A percentile compares a stretch with the other conserved stretches of the same genome.
Conservation (phyloP, 345 rosid species). For the Lepidium didymum region DNA sequence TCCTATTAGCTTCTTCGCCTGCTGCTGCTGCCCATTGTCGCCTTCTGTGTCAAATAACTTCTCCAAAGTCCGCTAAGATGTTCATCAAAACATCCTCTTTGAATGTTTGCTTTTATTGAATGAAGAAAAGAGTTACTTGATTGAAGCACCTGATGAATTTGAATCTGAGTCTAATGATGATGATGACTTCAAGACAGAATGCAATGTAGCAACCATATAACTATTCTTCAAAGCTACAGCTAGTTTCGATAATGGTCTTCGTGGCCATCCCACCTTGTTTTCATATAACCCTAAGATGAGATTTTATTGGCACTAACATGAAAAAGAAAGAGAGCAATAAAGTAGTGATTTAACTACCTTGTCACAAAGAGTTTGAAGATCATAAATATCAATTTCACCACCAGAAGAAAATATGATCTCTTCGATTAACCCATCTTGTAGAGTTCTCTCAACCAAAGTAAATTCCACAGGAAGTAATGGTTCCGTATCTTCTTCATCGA, state of each 20-base stretch:
- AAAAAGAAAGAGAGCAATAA: background rate
- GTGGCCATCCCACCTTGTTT: constrained; percentile 85
- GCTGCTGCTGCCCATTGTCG: constrained; percentile 25
- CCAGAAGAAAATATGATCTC: constrained; percentile 85
- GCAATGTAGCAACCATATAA: constrained; percentile 90
- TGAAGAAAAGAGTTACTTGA: background rate
- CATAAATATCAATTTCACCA: constrained; percentile 85
- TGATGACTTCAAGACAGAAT: constrained; percentile 46
- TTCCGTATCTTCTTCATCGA: constrained; percentile 40
- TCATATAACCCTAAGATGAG: background rate
- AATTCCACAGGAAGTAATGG: constrained; percentile 60
- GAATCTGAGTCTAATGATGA: constrained; percentile 29
- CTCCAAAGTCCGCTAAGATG: constrained; percentile 88
- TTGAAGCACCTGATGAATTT: constrained; percentile 39
- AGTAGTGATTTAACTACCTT: constrained; percentile 37
- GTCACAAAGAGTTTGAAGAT: constrained; percentile 86
- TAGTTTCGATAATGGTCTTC: constrained; percentile 78
- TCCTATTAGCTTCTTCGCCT: constrained; percentile 62
- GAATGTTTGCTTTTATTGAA: constrained; percentile 5
- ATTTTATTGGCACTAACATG: background rate
- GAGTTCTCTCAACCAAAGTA: constrained; percentile 59
- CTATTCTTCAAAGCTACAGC: constrained; percentile 90
- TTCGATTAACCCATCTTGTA: constrained; percentile 62
- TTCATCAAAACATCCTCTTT: constrained; percentile 48
- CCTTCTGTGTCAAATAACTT: constrained; percentile 96